Evolutionary conservation across 208 protist genomes (phyloP).

Genomic region (Trypanosoma melophagium): DNA sequence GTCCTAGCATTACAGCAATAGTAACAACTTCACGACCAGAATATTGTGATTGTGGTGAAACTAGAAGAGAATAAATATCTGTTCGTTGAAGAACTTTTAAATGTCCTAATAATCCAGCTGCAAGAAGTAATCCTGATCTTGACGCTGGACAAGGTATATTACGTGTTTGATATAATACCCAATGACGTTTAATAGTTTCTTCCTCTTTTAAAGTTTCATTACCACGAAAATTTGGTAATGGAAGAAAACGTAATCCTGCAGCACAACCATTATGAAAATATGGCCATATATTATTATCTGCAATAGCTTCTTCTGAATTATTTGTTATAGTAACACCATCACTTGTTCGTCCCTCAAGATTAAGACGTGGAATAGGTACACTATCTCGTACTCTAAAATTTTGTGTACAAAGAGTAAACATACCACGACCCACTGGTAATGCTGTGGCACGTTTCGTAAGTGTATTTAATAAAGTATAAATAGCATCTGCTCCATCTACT

Average conservation of each 20-base stretch:
- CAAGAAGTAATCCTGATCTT: constrained; percentile 70
- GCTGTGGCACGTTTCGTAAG: constrained; percentile 50
- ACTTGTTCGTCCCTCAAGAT: constrained; percentile 63
- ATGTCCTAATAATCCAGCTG: constrained; percentile 76
- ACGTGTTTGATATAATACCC: constrained; percentile 88
- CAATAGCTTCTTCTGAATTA: constrained; percentile 42
- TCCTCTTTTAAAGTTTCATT: constrained; percentile 29
- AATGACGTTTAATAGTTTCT: constrained; percentile 66
- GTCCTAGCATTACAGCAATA: constrained; percentile 80
- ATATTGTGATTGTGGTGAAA: constrained; percentile 60
- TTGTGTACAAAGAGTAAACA: constrained; percentile 84
- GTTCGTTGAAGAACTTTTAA: constrained; percentile 80
- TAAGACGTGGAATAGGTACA: constrained; percentile 73
- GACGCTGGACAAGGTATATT: constrained; percentile 55
- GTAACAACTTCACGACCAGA: constrained; percentile 70
- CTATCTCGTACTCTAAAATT: constrained; percentile 76
- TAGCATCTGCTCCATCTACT: constrained; percentile 54
- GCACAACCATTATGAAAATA: constrained; percentile 86
- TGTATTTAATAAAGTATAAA: constrained; percentile 44
- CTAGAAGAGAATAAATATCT: constrained; percentile 85
- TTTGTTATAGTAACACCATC: constrained; percentile 67
- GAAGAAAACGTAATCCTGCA: constrained; percentile 75
- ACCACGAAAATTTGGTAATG: constrained; percentile 34
- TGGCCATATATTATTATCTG: constrained; percentile 63
- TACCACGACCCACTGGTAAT: constrained; percentile 70